Conservation (phyloP, 768 basidiomycete genomes). For the Amanita subjunquillea region DNA sequence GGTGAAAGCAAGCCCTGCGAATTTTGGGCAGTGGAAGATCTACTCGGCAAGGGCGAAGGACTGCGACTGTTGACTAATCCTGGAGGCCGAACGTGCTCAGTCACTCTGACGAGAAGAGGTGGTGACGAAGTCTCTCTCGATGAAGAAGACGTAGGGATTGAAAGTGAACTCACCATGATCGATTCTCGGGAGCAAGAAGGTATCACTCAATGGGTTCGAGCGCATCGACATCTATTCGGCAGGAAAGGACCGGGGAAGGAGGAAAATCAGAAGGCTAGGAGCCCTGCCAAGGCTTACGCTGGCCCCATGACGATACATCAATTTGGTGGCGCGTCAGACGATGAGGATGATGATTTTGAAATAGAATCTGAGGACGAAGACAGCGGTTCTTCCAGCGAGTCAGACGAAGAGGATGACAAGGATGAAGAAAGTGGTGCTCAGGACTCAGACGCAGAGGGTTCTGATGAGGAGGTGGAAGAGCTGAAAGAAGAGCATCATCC, state of each 20-base stretch:
- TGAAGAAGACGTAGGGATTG: constrained; percentile 35
- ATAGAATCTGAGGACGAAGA: constrained; percentile 17
- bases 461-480: constrained; percentile 31
- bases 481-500: constrained; percentile 51
- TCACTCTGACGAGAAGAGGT: constrained; percentile 37
- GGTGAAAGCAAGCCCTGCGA: constrained; percentile 71
- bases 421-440: constrained; percentile 20
- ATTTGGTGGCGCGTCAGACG: constrained; percentile 32
- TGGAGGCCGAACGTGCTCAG: constrained; percentile 52
- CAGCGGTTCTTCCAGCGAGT: constrained; percentile 13
- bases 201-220: constrained; percentile 56
- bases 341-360: constrained; percentile 34
- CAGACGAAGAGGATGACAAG: constrained; percentile 16
- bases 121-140: constrained; percentile 15
- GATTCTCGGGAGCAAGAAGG: constrained; percentile 60
- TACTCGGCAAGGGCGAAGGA: constrained; percentile 40
- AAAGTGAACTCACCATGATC: constrained; percentile 63
- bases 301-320: constrained; percentile 22
- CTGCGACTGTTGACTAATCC: constrained; percentile 49
- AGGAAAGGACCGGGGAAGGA: constrained; percentile 13
- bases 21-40: constrained; percentile 57
- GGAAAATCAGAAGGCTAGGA: constrained; percentile 6
- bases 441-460: constrained; percentile 16
- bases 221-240: constrained; percentile 48
- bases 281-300: constrained; percentile 8